Percentiles rank a stretch among this genome's conserved stretches.
Conservation (phyloP, 1,139 yeast genomes). For the Candida sanyaensis region DNA sequence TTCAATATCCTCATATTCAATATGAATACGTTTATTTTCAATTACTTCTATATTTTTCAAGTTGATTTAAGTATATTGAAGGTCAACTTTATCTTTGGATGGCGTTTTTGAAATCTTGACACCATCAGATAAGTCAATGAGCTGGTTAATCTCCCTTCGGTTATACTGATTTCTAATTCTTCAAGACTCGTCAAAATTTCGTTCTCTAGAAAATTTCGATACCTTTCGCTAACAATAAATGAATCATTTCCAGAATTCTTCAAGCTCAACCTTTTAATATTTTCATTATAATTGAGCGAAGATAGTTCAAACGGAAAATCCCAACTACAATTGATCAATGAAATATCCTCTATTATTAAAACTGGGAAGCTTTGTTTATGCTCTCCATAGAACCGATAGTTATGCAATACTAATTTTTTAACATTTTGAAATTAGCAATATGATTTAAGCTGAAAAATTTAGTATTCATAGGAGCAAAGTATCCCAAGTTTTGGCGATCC, state of each 20-base stretch:
- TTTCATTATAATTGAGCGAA: constrained; percentile 31
- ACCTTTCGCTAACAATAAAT: constrained; percentile 41
- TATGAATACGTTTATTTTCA: too few relatives aligned
- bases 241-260: constrained; percentile 30
- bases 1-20: too few relatives aligned
- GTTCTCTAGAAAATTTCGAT: constrained; percentile 27
- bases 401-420: constrained; percentile 25
- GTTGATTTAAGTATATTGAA: too few relatives aligned
- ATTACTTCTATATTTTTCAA: too few relatives aligned
- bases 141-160: background rate
- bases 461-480: constrained; percentile 14
- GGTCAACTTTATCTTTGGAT: too few relatives aligned
- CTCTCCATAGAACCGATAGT: constrained; percentile 39
- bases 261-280: constrained; percentile 24
- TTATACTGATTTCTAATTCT: constrained; percentile 3
- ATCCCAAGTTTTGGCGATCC: background rate
- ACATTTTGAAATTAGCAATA: constrained; percentile 23
- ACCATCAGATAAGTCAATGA: background rate
- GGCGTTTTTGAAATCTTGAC: background rate
- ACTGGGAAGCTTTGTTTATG: constrained; percentile 9
- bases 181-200: constrained; percentile 23
- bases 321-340: constrained; percentile 43
- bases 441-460: constrained; percentile 36
- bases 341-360: constrained; percentile 15
- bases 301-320: constrained; percentile 42